Percentiles rank a stretch among this genome's conserved stretches.
Conservation (phyloP, 2,329 filamentous ascomycete species). For the Penicillium sclerotigenum region DNA sequence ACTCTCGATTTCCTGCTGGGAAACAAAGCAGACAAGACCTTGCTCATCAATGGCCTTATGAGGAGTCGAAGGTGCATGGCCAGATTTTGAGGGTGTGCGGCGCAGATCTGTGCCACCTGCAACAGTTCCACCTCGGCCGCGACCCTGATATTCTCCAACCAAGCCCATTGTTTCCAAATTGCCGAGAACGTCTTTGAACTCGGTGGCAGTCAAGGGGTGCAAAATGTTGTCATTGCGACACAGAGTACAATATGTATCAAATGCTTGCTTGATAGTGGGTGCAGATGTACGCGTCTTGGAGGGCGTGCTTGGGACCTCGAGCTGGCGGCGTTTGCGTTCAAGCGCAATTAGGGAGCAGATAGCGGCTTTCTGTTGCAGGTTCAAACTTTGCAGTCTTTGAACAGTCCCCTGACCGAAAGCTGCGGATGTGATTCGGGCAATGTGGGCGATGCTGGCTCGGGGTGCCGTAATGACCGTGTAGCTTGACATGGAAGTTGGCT, state of each 20-base stretch:
- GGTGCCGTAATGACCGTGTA: slow-evolving; percentile 79
- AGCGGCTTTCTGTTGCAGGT: slow-evolving; percentile 93
- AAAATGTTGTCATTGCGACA: slow-evolving; percentile 87
- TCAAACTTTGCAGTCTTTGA: slow-evolving; percentile 80
- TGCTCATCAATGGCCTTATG: slow-evolving; percentile 66
- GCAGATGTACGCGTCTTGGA: slow-evolving; percentile 59
- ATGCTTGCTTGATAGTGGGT: slow-evolving; percentile 79
- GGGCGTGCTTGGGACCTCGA: slow-evolving; percentile 51
- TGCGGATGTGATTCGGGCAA: slow-evolving; percentile 85
- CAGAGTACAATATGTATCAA: slow-evolving; percentile 75
- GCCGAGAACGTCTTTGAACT: slow-evolving; percentile 89
- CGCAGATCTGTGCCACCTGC: slow-evolving; percentile 46
- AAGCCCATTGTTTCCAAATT: slow-evolving; percentile 86
- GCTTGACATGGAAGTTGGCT: slow-evolving; percentile 44
- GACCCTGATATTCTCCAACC: slow-evolving; percentile 65
- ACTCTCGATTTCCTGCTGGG: slow-evolving; percentile 72
- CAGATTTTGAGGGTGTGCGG: slow-evolving; percentile 69
- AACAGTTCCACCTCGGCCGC: slow-evolving; percentile 64
- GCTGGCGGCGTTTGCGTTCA: slow-evolving; percentile 64
- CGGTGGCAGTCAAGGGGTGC: slow-evolving; percentile 82
- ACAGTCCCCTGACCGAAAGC: slow-evolving; percentile 86
- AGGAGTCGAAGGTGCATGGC: slow-evolving; percentile 54
- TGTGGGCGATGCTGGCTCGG: slow-evolving; percentile 81
- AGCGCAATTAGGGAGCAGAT: slow-evolving; percentile 83
- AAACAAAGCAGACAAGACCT: slow-evolving; percentile 72